Percentiles rank a stretch among this genome's conserved stretches.
Evolutionary conservation across 1,139 yeast genomes (phyloP).

Genomic region (Blastobotrys proliferans): DNA sequence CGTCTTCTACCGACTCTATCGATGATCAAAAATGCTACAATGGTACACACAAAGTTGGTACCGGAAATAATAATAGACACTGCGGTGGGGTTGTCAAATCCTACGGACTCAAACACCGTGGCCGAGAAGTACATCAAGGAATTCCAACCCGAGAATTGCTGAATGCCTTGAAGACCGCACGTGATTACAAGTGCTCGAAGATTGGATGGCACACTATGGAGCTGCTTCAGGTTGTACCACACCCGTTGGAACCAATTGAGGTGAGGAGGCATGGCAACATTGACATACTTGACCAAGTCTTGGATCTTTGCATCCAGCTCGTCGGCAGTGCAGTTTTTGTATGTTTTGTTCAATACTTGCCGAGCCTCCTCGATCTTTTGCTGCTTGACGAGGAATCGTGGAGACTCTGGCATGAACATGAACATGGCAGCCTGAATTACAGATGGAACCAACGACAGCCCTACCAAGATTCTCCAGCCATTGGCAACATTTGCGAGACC

Average conservation of each 20-base stretch:
- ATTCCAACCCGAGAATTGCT: constrained; percentile 94
- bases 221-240: constrained; percentile 45
- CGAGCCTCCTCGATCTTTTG: constrained; percentile 64
- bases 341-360: constrained; percentile 52
- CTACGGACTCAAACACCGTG: constrained; percentile 83
- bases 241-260: constrained; percentile 18
- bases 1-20: constrained; percentile 83
- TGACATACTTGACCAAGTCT: constrained; percentile 22
- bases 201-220: constrained; percentile 77
- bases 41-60: constrained; percentile 82
- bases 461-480: constrained; percentile 94
- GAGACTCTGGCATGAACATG: constrained; percentile 90
- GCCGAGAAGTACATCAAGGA: constrained; percentile 92
- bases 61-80: constrained; percentile 90
- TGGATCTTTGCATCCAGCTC: constrained; percentile 27
- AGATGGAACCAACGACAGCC: constrained; percentile 85
- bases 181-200: constrained; percentile 83
- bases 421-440: constrained; percentile 71
- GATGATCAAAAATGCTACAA: constrained; percentile 75
- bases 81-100: constrained; percentile 81
- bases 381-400: constrained; percentile 76
- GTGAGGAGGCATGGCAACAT: constrained; percentile 10
- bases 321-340: constrained; percentile 27
- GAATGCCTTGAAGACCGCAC: constrained; percentile 91
- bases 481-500: constrained; percentile 67